Conservation (phyloP, 2,329 filamentous ascomycete species). For the Erysiphe neolycopersici region DNA sequence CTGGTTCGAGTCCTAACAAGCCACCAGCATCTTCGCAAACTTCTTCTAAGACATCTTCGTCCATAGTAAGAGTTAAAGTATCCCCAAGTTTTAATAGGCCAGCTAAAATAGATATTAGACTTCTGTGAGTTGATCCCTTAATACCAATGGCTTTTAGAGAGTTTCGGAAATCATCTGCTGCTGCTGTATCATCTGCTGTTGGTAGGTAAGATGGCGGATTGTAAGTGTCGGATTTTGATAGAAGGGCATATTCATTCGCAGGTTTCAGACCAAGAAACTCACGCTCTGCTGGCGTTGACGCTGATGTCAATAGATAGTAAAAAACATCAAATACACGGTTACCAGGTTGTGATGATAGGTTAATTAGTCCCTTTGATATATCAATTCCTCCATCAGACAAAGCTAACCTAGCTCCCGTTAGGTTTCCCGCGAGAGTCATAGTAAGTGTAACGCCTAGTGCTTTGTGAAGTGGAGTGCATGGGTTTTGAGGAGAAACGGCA, state of each 20-base stretch:
- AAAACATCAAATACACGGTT: slow-evolving; percentile 93
- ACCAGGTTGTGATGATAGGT: slow-evolving; percentile 52
- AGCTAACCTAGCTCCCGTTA: slow-evolving; percentile 49
- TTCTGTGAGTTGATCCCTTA: slow-evolving; percentile 58
- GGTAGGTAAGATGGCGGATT: slow-evolving; percentile 67
- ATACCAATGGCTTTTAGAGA: slow-evolving; percentile 82
- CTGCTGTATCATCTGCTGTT: slow-evolving; percentile 72
- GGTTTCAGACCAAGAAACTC: slow-evolving; percentile 66
- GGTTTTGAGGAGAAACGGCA: slow-evolving; percentile 70
- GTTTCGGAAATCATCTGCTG: slow-evolving; percentile 75
- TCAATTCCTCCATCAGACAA: slow-evolving; percentile 76
- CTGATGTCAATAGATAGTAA: slow-evolving; percentile 84
- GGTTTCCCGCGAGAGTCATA: slow-evolving; percentile 51
- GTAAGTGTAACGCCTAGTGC: slow-evolving; percentile 61
- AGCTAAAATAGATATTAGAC: slow-evolving; percentile 63
- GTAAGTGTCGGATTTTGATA: slow-evolving; percentile 67
- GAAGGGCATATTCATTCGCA: slow-evolving; percentile 48
- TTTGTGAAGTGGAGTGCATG: slow-evolving; percentile 55
- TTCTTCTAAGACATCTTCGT: slow-evolving; percentile 61
- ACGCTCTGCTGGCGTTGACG: slow-evolving; percentile 64
- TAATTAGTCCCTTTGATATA: slow-evolving; percentile 50
- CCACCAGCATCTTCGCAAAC: slow-evolving; percentile 76
- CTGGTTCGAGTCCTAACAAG: slow-evolving; percentile 64
- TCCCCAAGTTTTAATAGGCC: slow-evolving; percentile 81
- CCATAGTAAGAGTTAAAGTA: slow-evolving; percentile 58